Base-by-base conservation (phyloP, 495 filamentous ascomycete species). In the Staphylotrichum tortipilum region DNA sequence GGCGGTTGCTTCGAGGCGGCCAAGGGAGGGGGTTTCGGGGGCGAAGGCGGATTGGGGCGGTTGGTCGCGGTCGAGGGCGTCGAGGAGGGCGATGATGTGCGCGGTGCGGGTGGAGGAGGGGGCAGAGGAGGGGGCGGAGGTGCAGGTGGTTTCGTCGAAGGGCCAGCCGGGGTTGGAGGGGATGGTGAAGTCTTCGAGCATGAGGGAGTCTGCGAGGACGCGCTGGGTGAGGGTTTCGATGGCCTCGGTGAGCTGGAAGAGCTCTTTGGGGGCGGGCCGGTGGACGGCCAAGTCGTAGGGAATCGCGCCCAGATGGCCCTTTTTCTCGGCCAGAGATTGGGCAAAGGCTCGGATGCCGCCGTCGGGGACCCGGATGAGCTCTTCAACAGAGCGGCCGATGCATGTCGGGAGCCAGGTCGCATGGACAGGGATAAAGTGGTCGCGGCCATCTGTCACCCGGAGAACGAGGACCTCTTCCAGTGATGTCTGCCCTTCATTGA, bases 381-480 rank as follows among this genome's bases (percentile, higher is more conserved):
- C 86, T 42, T 86, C 82, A 33, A 97, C 72, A 7, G 85, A 86
- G 41, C 85, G 81, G 0, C 88, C 89, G 46, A 96, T 89, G 54
- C 81, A 86, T 0, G 85, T 89, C 19, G 82, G 87, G 3, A 82
- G 66, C 92, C 92, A 99, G 0, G 71, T 66, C 0, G 80, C 91
- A 3, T 74, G 77, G 7, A 94, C 72, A 1, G 89, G 82, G 40
- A 99, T 78, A 62, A 99, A 99, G 63, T 96, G 85, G 53, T 99
- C 92, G 42, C 88, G 77, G 2, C 92, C 92, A 40, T 82, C 78
- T 8, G 79, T 75, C 8, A 97, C 86, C 9, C 89, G 83, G n/a
- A 99, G 77, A 5, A 99, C 81, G 21, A 97, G 71, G 8, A 96
- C 83, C 57, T 97, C 90, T 50, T 94, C 89, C 1, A 96, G 71